phyloP scores from a whole-genome alignment of 2,329 filamentous ascomycete species.

The Pseudogymnoascus sp. region DNA sequence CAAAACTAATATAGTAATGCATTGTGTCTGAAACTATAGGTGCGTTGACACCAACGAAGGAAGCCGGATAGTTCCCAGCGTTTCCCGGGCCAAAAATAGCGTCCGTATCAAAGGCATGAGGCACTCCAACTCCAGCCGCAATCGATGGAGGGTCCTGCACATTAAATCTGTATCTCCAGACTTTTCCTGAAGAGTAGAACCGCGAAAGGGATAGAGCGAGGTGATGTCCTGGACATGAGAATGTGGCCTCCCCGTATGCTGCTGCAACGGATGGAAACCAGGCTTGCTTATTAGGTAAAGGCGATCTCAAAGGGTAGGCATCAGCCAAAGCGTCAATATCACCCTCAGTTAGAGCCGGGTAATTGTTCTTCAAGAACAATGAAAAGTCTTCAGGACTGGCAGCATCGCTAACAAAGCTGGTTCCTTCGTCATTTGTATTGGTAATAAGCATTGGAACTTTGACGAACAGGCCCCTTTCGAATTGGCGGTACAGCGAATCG shows the following conservation, averaged over 20 bases:
- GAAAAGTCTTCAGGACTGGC: neutral
- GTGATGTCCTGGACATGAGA: constrained; percentile 35
- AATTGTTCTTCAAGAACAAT: constrained; percentile 29
- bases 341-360: constrained; percentile 25
- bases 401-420: constrained; percentile 15
- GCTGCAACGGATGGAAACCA: constrained; percentile 32
- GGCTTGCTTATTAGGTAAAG: constrained; percentile 22
- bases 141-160: constrained; percentile 32
- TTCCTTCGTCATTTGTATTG: constrained; percentile 8
- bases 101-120: constrained; percentile 27
- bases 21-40: constrained; percentile 23
- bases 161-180: constrained; percentile 34
- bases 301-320: constrained; percentile 21
- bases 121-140: constrained; percentile 26
- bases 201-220: neutral
- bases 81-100: constrained; percentile 30
- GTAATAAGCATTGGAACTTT: constrained; percentile 33
- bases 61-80: constrained; percentile 20
- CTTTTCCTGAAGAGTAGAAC: neutral
- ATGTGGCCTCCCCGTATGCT: constrained; percentile 37
- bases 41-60: constrained; percentile 27
- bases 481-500: constrained; percentile 29
- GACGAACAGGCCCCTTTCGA: constrained; percentile 29
- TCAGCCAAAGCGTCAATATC: constrained; percentile 22
- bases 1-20: constrained; percentile 36